A percentile compares a stretch with the other conserved stretches of the same genome.
phyloP scores from a whole-genome alignment of 176 grass and related monocot species.

The Rhynchospora tenuis region DNA sequence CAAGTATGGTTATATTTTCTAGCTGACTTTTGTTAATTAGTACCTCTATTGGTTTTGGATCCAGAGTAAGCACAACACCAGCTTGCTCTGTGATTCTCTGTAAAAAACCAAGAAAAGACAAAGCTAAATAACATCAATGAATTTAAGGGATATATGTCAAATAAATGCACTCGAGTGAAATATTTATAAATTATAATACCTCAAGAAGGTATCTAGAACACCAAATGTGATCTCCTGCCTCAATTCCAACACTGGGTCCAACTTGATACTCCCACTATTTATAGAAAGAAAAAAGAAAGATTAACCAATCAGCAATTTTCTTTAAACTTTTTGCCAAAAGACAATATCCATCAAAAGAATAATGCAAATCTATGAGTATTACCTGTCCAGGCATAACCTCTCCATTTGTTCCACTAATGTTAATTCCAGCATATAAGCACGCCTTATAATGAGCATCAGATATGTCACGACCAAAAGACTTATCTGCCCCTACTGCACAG shows the following conservation, averaged over 20 bases:
- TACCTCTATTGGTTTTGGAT: conserved; percentile 99
- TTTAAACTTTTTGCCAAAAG: conserved; percentile 10
- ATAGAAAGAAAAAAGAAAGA: conserved; percentile 21
- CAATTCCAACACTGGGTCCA: conserved; percentile 96
- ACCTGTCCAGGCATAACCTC: conserved; percentile 99
- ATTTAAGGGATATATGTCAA: neutral
- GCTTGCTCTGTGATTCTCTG: conserved; percentile 99
- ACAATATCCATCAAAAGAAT: conserved; percentile 12
- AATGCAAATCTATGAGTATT: neutral
- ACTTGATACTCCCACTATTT: conserved; percentile 98
- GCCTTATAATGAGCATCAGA: conserved; percentile 99
- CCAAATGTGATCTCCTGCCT: conserved; percentile 94
- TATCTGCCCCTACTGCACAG: conserved; percentile 83
- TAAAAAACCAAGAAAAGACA: conserved; percentile 16
- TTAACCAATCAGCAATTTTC: conserved; percentile 9
- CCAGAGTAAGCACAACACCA: conserved; percentile 83
- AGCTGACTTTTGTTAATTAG: conserved; percentile 6
- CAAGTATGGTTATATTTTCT: conserved; percentile 1
- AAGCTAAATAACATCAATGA: conserved; percentile 21
- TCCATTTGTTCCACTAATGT: conserved; percentile 96
- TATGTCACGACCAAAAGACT: conserved; percentile 96
- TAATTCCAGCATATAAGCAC: conserved; percentile 91
- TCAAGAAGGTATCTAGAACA: conserved; percentile 97
- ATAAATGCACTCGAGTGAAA: neutral
- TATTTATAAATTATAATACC: conserved; percentile 44